Percentiles rank a stretch among this genome's conserved stretches.
Evolutionary conservation across 2,329 filamentous ascomycete species (phyloP).

Genomic region (Elsinoe ampelina): DNA sequence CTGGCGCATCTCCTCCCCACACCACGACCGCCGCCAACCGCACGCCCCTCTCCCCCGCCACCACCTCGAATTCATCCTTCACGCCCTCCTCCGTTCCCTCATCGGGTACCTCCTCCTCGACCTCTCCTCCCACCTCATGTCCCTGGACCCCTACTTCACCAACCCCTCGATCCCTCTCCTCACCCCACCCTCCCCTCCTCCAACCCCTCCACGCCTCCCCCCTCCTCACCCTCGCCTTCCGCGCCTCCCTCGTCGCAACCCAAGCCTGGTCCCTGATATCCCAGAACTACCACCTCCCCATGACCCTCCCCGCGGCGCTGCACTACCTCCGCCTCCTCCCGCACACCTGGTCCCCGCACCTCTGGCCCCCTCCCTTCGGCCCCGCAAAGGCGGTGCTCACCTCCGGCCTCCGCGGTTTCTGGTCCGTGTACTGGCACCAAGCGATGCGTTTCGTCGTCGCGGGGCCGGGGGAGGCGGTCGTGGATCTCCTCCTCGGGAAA

Average conservation of each 20-base stretch:
- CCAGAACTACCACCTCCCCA: conserved; percentile 21
- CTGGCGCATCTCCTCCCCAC: conserved; percentile 21
- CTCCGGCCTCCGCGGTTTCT: conserved; percentile 23
- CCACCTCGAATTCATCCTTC: conserved; percentile 17
- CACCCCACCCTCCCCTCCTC: background rate
- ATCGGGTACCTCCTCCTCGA: conserved; percentile 22
- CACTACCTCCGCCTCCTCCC: conserved; percentile 18
- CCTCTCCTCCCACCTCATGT: conserved; percentile 20
- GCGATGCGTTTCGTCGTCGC: conserved; percentile 22
- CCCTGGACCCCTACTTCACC: conserved; percentile 22
- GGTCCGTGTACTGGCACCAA: conserved; percentile 27
- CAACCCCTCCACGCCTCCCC: conserved; percentile 16
- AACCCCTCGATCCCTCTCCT: conserved; percentile 16
- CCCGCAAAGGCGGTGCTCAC: conserved; percentile 17
- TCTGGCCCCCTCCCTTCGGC: conserved; percentile 25
- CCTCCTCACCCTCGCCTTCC: conserved; percentile 13
- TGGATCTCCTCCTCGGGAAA: conserved; percentile 14
- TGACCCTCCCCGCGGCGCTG: conserved; percentile 19
- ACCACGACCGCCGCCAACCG: conserved; percentile 22
- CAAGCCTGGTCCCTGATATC: conserved; percentile 23
- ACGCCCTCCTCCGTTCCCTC: conserved; percentile 17
- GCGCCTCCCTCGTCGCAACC: conserved; percentile 20
- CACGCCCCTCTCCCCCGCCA: conserved; percentile 13
- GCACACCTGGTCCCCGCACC: conserved; percentile 22
- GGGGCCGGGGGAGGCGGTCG: conserved; percentile 21